phyloP scores from a whole-genome alignment of 176 grass and related monocot species.

The Triticum urartu region DNA sequence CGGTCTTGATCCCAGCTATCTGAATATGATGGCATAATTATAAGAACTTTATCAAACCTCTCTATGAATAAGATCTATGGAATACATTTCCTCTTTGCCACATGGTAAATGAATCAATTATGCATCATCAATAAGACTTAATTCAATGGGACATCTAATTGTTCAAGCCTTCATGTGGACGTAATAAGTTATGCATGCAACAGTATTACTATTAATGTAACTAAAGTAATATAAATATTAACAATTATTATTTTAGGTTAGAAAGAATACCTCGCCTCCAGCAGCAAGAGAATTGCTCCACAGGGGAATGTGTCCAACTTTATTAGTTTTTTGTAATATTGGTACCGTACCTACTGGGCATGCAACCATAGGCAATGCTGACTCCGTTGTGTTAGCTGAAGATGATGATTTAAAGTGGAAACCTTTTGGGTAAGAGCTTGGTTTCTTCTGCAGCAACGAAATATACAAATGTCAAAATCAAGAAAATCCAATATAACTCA shows the following conservation, averaged over 20 bases:
- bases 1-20: not conserved
- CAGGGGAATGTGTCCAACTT: not conserved
- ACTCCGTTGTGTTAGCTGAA: not conserved
- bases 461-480: not conserved
- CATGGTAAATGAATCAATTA: not conserved
- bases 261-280: not conserved
- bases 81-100: not conserved
- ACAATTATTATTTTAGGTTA: not conserved
- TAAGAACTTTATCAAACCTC: not conserved
- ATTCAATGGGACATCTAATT: not conserved
- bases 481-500: not conserved
- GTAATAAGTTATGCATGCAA: not conserved
- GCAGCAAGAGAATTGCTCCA: not conserved
- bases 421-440: not conserved
- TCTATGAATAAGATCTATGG: not conserved
- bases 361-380: not conserved
- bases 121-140: no score
- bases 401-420: not conserved
- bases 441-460: not conserved
- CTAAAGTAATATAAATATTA: not conserved
- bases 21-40: not conserved
- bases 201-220: not conserved
- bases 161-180: not conserved
- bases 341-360: constrained; percentile 3
- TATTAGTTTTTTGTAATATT: not conserved